Base-by-base conservation (phyloP, 2,329 filamentous ascomycete genomes). In the Ascochyta lentis region DNA sequence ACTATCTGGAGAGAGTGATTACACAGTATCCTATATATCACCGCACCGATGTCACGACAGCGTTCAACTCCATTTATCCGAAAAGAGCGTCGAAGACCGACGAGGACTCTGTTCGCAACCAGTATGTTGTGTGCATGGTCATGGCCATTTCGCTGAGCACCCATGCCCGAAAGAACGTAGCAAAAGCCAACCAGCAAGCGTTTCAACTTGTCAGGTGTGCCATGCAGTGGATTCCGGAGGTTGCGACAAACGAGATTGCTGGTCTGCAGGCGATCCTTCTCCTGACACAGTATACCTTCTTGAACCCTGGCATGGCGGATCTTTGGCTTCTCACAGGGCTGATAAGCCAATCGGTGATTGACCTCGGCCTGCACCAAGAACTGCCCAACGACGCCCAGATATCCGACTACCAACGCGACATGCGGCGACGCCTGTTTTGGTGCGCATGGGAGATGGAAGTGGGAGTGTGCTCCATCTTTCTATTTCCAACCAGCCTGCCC, bases 391-490 rank as follows among this genome's bases (percentile, higher is more conserved):
- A 73, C 37, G 27, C 58, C 15, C 57, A 42, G 6, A 61, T 74
- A 10, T 65, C 68, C 2, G 54, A 65, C 6, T 71, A 70, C 39
- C 56, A 72, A 43, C 71, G 72, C n/a, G 72, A 75, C 41, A 74
- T 74, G 71, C 63, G 72, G n/a, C 66, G 72, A 24, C 70, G 72
- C 15, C 46, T 75, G 35, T 75, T 75, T 24, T 75, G 72, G 72
- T 71, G 68, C 40, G 71, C 71, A 13, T 75, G 71, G 71, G 72
- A 75, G 40, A 74, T 74, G 72, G 72, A 75, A 46, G 69, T 73
- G 15, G 70, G 70, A 7, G 72, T 74, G 1, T 74, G 71, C 40
- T 70, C 65, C 24, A 71, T 72, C 38, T 74, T 74, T 23, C 39
- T 70, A 10, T 68, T 69, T 5, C 71, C 70, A 3, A 67, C 68